A percentile compares a stretch with the other conserved stretches of the same genome.
Evolutionary conservation across 352 stramenopile species (phyloP).

Genomic region (Ochromonadaceae sp.): DNA sequence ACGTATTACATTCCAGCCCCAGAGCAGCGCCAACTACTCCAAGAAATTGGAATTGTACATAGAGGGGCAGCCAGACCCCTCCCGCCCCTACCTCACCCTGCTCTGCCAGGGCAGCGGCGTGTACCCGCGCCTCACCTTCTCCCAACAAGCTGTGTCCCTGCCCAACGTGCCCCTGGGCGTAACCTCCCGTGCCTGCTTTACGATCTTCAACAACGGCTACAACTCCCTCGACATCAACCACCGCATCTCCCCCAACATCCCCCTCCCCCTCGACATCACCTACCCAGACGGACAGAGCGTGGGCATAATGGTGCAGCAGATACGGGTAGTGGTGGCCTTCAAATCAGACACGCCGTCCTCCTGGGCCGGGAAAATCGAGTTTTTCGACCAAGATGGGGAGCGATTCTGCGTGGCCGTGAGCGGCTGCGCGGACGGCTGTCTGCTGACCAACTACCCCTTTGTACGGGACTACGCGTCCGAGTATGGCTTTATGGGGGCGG

Average conservation of each 20-base stretch:
- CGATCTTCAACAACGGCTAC: conserved; percentile 64
- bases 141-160: conserved; percentile 53
- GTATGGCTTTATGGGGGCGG: conserved; percentile 25
- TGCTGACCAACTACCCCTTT: conserved; percentile 72
- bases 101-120: conserved; percentile 57
- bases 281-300: conserved; percentile 72
- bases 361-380: conserved; percentile 72
- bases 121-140: conserved; percentile 75
- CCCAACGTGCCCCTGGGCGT: conserved; percentile 69
- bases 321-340: conserved; percentile 66
- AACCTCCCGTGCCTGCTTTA: conserved; percentile 42
- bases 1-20: conserved; percentile 60
- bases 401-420: conserved; percentile 57
- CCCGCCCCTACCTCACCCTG: conserved; percentile 58
- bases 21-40: conserved; percentile 52
- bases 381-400: conserved; percentile 72
- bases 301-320: conserved; percentile 49
- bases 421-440: conserved; percentile 69
- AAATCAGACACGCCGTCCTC: conserved; percentile 56
- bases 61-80: conserved; percentile 27
- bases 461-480: conserved; percentile 38
- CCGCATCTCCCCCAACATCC: conserved; percentile 48
- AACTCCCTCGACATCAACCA: conserved; percentile 69
- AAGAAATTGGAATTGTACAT: conserved; percentile 55
- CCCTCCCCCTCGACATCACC: conserved; percentile 52